A percentile compares a stretch with the other conserved stretches of the same genome.
Evolutionary conservation across 1,284 basidiomycete species (phyloP).

Genomic region (Leccinum pallidistipes): DNA sequence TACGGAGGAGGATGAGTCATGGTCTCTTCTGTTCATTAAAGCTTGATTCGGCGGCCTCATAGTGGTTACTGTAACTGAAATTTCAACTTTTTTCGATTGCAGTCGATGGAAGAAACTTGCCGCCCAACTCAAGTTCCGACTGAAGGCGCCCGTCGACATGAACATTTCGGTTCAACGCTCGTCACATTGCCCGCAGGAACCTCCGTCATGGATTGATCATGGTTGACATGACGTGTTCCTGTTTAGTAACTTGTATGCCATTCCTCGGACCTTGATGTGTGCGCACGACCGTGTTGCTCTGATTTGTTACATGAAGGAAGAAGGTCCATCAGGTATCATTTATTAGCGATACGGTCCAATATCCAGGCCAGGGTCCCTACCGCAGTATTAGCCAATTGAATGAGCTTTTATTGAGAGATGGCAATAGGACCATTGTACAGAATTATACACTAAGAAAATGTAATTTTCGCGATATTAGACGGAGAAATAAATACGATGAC

Average conservation of each 20-base stretch:
- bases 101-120: background rate
- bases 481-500: background rate
- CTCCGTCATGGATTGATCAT: background rate
- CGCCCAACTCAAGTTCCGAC: background rate
- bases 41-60: no score
- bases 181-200: background rate
- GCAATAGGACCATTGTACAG: background rate
- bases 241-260: background rate
- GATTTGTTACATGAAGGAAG: background rate
- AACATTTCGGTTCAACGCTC: background rate
- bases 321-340: background rate
- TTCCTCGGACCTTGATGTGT: background rate
- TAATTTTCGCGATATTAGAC: no score
- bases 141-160: background rate
- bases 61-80: background rate
- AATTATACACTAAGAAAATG: background rate
- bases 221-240: background rate
- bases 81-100: background rate
- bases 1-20: conserved; percentile 71
- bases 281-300: background rate
- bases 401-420: background rate
- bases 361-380: background rate
- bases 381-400: background rate
- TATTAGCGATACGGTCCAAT: background rate
- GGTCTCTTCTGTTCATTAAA: no score